Conservation (phyloP, 2,329 filamentous ascomycete species). For the Verticillium alfalfae region DNA sequence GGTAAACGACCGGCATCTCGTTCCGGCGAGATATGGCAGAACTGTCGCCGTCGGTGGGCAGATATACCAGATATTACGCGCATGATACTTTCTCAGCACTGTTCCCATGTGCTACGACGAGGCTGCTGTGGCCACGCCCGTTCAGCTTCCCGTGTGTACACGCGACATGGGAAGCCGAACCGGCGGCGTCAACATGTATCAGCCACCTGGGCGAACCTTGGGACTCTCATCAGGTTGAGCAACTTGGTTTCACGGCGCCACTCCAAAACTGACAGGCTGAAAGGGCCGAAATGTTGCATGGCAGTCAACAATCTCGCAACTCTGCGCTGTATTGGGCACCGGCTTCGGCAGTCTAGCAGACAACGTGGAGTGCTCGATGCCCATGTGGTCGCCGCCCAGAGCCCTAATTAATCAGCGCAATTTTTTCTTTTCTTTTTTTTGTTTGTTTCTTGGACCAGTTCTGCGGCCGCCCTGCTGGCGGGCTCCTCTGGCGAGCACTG, state of each 20-base stretch:
- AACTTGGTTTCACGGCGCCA: not conserved
- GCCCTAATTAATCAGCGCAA: no score
- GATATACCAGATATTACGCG: not conserved
- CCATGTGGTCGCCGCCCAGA: no score
- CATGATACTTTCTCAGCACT: not conserved
- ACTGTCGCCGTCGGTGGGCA: not conserved
- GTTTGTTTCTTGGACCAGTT: not conserved
- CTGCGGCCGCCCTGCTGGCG: not conserved
- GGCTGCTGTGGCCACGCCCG: not conserved
- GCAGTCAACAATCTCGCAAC: not conserved
- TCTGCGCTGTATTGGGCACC: not conserved
- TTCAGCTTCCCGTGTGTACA: not conserved
- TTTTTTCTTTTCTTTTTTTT: no score
- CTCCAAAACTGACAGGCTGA: not conserved
- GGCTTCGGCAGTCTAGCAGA: not conserved
- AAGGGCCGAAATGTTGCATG: not conserved
- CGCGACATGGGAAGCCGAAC: not conserved
- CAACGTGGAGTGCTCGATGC: no score
- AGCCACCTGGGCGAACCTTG: not conserved
- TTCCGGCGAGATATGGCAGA: no score
- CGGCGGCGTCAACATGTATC: not conserved
- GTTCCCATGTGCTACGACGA: not conserved
- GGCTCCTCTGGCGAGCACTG: not conserved
- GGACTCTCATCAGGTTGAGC: no score
- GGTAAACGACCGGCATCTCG: no score